These are phyloP conservation scores for Cladophialophora chaetospira DNA, from an alignment of 2,329 filamentous ascomycete species.

Conservation along the genomic window DNA sequence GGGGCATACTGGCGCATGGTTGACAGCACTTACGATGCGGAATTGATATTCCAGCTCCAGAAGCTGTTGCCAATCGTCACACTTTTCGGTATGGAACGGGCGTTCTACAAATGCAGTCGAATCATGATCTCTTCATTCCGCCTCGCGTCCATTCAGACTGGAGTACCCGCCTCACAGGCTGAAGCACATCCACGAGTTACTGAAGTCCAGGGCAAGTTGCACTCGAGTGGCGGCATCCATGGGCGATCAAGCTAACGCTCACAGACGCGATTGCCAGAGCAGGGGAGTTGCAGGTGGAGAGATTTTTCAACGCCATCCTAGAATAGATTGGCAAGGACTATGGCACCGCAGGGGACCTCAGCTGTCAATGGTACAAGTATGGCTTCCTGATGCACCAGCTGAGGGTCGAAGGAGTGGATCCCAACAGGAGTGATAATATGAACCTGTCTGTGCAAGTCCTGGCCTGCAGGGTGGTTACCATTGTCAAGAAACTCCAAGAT, in stretches of 20 bases:
- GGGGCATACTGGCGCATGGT: not conserved
- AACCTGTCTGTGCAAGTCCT: not conserved
- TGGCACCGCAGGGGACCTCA: not conserved
- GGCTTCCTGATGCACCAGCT: not conserved
- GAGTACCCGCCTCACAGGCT: too few relatives aligned
- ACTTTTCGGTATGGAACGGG: not conserved
- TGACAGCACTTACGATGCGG: too few relatives aligned
- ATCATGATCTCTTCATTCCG: too few relatives aligned
- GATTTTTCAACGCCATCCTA: not conserved
- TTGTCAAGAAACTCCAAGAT: not conserved
- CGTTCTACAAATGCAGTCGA: too few relatives aligned
- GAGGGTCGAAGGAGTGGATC: not conserved
- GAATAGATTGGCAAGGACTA: not conserved
- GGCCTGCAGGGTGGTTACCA: not conserved
- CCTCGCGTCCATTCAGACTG: too few relatives aligned
- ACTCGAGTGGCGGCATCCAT: too few relatives aligned
- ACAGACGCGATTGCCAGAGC: too few relatives aligned
- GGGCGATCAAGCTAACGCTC: too few relatives aligned
- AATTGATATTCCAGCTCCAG: not conserved
- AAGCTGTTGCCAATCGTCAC: not conserved
- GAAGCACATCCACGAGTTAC: too few relatives aligned
- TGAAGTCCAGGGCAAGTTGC: too few relatives aligned
- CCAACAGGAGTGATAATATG: not conserved
- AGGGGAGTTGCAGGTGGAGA: too few relatives aligned
- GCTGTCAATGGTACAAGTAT: not conserved